phyloP scores from a whole-genome alignment of 257 asterid genomes.

The Solanum appendiculatum region DNA sequence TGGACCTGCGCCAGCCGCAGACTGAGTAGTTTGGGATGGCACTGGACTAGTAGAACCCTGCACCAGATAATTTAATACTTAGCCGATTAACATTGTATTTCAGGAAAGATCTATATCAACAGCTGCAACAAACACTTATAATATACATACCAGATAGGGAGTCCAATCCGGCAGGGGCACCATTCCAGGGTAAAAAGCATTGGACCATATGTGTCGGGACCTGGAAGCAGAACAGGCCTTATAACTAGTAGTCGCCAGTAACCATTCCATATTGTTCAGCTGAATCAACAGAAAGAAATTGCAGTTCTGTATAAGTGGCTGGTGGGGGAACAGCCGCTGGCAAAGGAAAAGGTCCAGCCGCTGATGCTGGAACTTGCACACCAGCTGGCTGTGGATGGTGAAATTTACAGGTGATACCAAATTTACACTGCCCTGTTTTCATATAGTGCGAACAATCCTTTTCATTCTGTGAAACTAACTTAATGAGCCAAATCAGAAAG shows the following conservation, averaged over 20 bases:
- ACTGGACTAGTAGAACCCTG: conserved; percentile 47
- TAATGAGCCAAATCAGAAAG: conserved; percentile 10
- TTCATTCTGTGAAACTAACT: conserved; percentile 47
- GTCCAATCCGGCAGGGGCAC: conserved; percentile 64
- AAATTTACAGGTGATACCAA: conserved; percentile 62
- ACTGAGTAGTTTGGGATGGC: conserved; percentile 10
- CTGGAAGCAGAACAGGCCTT: conserved; percentile 46
- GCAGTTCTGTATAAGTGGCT: too few relatives aligned
- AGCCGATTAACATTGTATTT: not conserved
- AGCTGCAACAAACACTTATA: not conserved
- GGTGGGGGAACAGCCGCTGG: conserved; percentile 1
- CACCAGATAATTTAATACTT: not conserved
- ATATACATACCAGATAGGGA: conserved; percentile 44
- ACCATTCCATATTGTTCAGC: conserved; percentile 55
- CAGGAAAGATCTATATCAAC: not conserved
- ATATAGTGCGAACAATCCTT: conserved; percentile 57
- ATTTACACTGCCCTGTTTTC: conserved; percentile 70
- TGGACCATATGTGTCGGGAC: conserved; percentile 58
- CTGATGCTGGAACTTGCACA: conserved; percentile 16
- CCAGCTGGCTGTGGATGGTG: conserved; percentile 72
- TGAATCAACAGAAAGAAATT: too few relatives aligned
- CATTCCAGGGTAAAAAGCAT: conserved; percentile 20
- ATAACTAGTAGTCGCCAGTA: conserved; percentile 49
- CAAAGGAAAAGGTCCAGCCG: conserved; percentile 24
- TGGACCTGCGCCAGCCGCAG: conserved; percentile 37